Percentiles rank a stretch among this genome's conserved stretches.
Conservation (phyloP, 768 basidiomycete species). For the Mycena kentingensis region DNA sequence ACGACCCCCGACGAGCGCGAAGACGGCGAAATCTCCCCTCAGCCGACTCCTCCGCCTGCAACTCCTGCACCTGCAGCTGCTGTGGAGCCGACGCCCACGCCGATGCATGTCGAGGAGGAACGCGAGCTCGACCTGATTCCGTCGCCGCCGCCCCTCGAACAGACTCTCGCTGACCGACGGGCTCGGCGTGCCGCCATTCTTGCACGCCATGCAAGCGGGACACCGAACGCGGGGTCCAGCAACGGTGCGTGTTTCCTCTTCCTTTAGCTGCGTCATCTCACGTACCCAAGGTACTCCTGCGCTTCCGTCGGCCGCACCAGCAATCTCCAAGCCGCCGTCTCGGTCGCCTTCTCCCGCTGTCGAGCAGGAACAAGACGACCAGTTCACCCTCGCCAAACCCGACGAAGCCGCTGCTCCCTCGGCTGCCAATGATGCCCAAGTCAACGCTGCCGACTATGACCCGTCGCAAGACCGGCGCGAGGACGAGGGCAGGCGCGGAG, state of each 20-base stretch:
- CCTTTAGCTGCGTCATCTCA: constrained; percentile 55
- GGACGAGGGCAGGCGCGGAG: constrained; percentile 77
- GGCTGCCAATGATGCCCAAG: constrained; percentile 12
- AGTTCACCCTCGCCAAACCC: constrained; percentile 20
- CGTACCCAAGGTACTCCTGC: too few species aligned
- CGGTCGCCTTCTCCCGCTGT: constrained; percentile 19
- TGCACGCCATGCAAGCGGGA: constrained; percentile 51
- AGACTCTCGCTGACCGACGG: constrained; percentile 66
- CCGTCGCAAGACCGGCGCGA: constrained; percentile 69
- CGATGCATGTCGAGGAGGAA: constrained; percentile 42
- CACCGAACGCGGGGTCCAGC: constrained; percentile 40
- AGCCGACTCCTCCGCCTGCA: constrained; percentile 32
- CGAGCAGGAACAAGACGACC: constrained; percentile 17
- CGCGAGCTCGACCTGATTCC: constrained; percentile 59
- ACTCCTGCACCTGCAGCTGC: constrained; percentile 28
- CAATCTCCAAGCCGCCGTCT: constrained; percentile 16
- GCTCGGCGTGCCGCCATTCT: constrained; percentile 77
- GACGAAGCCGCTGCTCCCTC: too few species aligned
- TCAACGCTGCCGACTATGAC: constrained; percentile 24
- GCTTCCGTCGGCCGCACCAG: too few species aligned
- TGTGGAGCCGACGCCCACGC: constrained; percentile 25
- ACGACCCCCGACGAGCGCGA: constrained; percentile 56
- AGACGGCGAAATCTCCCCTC: constrained; percentile 88
- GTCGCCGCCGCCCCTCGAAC: constrained; percentile 60
- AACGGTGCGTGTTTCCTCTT: constrained; percentile 14